Percentiles rank a stretch among this genome's conserved stretches.
Evolutionary conservation across 768 basidiomycete species (phyloP).

Genomic region (Harrya chromipes): DNA sequence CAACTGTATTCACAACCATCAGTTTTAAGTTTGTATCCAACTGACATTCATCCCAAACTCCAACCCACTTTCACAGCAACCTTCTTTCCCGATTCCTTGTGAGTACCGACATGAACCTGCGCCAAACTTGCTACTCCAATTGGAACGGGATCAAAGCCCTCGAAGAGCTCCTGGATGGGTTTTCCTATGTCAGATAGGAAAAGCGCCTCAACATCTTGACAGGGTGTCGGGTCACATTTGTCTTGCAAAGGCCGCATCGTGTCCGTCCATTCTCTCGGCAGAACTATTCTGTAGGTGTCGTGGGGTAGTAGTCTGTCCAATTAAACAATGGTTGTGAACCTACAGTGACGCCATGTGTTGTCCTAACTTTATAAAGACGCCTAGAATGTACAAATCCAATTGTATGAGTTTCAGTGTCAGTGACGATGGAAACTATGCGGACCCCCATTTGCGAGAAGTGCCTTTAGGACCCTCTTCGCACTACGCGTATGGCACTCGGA

Average conservation of each 20-base stretch:
- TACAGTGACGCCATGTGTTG: slow-evolving; percentile 79
- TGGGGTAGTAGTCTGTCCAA: slow-evolving; percentile 13
- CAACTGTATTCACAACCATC: slow-evolving; percentile 39
- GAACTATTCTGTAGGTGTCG: slow-evolving; percentile 39
- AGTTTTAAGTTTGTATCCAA: background rate
- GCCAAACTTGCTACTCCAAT: slow-evolving; percentile 96
- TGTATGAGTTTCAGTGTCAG: background rate
- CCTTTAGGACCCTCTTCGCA: slow-evolving; percentile 72
- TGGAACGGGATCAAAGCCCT: slow-evolving; percentile 80
- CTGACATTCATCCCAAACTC: background rate
- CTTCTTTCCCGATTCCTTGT: slow-evolving; percentile 62
- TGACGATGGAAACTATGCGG: slow-evolving; percentile 17
- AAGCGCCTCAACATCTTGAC: slow-evolving; percentile 71
- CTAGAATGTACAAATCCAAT: slow-evolving; percentile 30
- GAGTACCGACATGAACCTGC: slow-evolving; percentile 86
- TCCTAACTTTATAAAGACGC: slow-evolving; percentile 86
- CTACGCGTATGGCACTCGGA: slow-evolving; percentile 84
- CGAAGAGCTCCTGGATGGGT: slow-evolving; percentile 72
- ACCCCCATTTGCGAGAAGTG: slow-evolving; percentile 90
- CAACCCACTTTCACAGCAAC: slow-evolving; percentile 81
- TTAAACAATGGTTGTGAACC: slow-evolving; percentile 24
- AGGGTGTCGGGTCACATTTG: slow-evolving; percentile 86
- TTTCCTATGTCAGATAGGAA: slow-evolving; percentile 77
- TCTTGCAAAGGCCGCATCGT: slow-evolving; percentile 75
- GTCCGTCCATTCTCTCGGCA: slow-evolving; percentile 63